Conservation (phyloP, 2,329 filamentous ascomycete genomes). For the Microcera coccophila region DNA sequence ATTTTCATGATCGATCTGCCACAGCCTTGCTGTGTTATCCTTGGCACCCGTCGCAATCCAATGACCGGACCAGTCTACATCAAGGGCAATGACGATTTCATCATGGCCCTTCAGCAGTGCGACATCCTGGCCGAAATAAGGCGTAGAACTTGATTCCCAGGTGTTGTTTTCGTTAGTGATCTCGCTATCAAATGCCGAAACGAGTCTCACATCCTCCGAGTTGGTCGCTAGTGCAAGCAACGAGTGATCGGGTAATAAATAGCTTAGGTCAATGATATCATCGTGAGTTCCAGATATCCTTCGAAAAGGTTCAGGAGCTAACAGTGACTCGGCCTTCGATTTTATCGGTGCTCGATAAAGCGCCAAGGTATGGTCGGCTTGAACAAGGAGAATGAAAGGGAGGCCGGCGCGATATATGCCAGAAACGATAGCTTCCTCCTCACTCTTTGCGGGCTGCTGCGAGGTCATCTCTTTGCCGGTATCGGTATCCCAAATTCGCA, state of each 20-base stretch:
- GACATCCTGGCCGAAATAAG: constrained; percentile 86
- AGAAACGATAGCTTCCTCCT: constrained; percentile 66
- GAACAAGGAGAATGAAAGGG: constrained; percentile 72
- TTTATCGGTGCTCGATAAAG: constrained; percentile 57
- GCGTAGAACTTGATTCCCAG: constrained; percentile 29
- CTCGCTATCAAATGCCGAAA: constrained; percentile 59
- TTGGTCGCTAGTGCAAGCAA: constrained; percentile 90
- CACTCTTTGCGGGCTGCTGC: constrained; percentile 60
- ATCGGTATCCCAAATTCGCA: constrained; percentile 79
- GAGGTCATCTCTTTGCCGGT: constrained; percentile 74
- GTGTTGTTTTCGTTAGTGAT: constrained; percentile 16
- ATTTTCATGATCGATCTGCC: constrained; percentile 75
- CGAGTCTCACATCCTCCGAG: constrained; percentile 84
- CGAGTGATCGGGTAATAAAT: constrained; percentile 74
- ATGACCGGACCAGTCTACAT: constrained; percentile 93
- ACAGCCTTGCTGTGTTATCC: constrained; percentile 89
- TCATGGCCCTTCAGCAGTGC: constrained; percentile 83
- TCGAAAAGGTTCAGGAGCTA: constrained; percentile 54
- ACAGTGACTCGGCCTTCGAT: constrained; percentile 31
- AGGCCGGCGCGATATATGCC: constrained; percentile 63
- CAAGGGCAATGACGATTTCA: constrained; percentile 92
- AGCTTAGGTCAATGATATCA: constrained; percentile 92
- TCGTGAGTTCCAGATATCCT: constrained; percentile 95
- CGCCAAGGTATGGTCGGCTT: constrained; percentile 83
- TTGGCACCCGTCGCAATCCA: constrained; percentile 97